Evolutionary conservation across 108 stramenopile genomes (phyloP), one percentile per base, ranked within the genome.

Genomic region (Fragilariopsis cylindrus): DNA sequence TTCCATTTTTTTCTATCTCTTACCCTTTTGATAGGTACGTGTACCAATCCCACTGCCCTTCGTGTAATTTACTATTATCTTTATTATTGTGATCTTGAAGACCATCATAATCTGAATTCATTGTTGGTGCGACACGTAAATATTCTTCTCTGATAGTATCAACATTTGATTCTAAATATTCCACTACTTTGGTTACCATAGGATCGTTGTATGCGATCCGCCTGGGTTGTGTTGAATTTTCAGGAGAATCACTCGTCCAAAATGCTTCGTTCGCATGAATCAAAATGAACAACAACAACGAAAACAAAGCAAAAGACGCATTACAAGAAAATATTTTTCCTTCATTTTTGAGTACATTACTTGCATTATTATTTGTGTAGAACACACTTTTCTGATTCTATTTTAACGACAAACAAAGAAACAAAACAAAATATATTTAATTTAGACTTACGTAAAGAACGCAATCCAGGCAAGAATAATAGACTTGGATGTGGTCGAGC

Each of bases 1-100:
- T 30, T 30, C 30, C 30, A 30, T 30, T 30, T 30, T 30, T 30
- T 30, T 64, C 53, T 12, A 93, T 30, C 30, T 1, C 30, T 30
- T 30, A 30, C 30, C 30, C 96, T 69, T 94, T 94, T 46, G 78
- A 71, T 42, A 97, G 74, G 76, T 94, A 97, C 3, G 90, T 87
- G 72, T 94, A 89, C 96, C 96, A 97, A 72, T 97, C 92, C 96
- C 96, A 97, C 15, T 66, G 70, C 5, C 94, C 91, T 39, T 55
- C 9, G 68, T 89, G 86, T 19, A 93, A 71, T 0, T 73, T 71
- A 52, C 72, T 79, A 30, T 30, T 30, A 54, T 72, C 70, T 13
- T 60, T 73, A 4, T 49, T 48, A 21, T 54, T 68, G 4, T 74
- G 76, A 49, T 88, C 81, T 11, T 80, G 72, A 13, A 67, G 57